Evolutionary conservation across 352 stramenopile species (phyloP), one percentile per base, ranked within the genome.

Genomic region (Poterioochromonas sp.): DNA sequence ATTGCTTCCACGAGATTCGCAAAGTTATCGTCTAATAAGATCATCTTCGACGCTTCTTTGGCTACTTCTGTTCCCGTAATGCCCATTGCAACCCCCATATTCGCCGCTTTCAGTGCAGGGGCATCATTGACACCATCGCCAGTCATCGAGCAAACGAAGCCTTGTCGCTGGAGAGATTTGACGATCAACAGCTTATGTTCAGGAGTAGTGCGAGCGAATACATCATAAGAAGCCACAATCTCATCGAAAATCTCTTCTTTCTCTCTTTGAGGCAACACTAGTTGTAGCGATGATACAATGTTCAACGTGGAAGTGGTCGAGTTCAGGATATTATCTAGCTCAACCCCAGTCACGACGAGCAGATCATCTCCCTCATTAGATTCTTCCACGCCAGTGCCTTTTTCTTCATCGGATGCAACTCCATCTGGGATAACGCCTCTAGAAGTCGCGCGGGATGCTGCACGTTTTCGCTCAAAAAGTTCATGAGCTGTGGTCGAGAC

Each of bases 11-110:
- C 94, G 82, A 99, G 99, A 54, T 95, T 98, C 15, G 93, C 90
- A 81, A 99, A 99, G 86, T 99, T 98, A 85, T 99, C 95, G 80
- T 99, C 95, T n/a, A 88, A 85, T 29, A 99, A 82, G 37, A 99
- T 84, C 95, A 99, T 99, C 83, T 99, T 95, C 0, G 94, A 83
- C 2, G 96, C 96, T 79, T 98, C 92, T 87, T 97, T 97, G 44
- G 92, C 88, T 8, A 99, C 95, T 81, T 98, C 95, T 29, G 94
- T 98, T 22, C 95, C 95, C 20, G 90, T 95, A 76, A 98, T 96
- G 54, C 95, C 95, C 95, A 99, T 99, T 34, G 94, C 94, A 79
- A 99, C 90, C 82, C 95, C 95, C 79, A 99, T 98, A 53, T 95
- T 93, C 20, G 95, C 94, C 84, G 98, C 93, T 84, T 98, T 95